Conservation (phyloP, 164 flowering plant genomes). For the Magnolia changhungtana region DNA sequence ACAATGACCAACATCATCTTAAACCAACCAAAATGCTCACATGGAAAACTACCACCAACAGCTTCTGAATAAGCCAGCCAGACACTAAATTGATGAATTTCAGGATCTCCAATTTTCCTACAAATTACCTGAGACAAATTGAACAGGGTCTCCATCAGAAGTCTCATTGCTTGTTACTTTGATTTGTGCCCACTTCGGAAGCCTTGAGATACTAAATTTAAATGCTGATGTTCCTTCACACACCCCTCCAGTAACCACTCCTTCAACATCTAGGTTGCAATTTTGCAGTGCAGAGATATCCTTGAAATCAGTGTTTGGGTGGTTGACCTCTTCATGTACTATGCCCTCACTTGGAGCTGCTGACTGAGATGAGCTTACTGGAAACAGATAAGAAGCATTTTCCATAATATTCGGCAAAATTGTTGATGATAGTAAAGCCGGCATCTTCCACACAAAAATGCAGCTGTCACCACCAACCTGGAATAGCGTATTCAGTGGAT, state of each 20-base stretch:
- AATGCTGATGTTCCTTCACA: conserved; percentile 33
- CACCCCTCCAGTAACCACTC: conserved; percentile 10
- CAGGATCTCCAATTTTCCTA: neutral
- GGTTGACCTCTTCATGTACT: conserved; percentile 21
- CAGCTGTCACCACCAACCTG: conserved; percentile 77
- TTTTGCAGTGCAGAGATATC: conserved; percentile 8
- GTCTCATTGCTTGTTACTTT: conserved; percentile 32
- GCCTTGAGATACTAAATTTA: conserved; percentile 65
- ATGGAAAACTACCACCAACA: neutral
- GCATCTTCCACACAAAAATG: conserved; percentile 72
- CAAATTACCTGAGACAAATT: conserved; percentile 37
- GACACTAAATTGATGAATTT: neutral
- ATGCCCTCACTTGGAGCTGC: conserved; percentile 23
- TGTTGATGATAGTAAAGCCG: conserved; percentile 39
- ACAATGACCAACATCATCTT: neutral
- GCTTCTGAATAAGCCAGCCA: neutral
- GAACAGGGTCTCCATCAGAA: conserved; percentile 10
- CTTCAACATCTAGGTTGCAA: conserved; percentile 13
- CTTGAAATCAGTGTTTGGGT: conserved; percentile 9
- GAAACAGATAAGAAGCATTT: conserved; percentile 28
- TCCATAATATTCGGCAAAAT: conserved; percentile 49
- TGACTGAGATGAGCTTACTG: conserved; percentile 25
- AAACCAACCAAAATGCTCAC: neutral
- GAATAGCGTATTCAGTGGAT: neutral
- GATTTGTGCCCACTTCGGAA: conserved; percentile 74